These are phyloP conservation scores for Corchorus olitorius DNA, from an alignment of 345 rosid species.

Conservation along the genomic window DNA sequence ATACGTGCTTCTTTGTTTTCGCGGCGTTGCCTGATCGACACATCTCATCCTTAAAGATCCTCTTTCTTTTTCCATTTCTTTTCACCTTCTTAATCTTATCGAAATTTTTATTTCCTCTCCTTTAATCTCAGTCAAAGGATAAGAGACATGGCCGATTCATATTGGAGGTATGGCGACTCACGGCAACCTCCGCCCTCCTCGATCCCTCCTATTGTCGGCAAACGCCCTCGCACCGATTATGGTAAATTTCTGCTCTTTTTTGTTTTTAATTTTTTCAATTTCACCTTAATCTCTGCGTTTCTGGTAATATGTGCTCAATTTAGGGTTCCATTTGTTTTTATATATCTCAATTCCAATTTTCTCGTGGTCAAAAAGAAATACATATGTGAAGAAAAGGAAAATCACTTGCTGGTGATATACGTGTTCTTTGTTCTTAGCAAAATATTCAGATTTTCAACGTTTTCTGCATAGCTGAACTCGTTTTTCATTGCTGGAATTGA, in stretches of 20 bases:
- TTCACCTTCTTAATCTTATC: slow-evolving; percentile 1
- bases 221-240: slow-evolving; percentile 55
- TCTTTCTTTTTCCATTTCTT: not conserved
- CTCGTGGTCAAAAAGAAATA: not conserved
- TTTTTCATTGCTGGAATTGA: not conserved
- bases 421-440: not conserved
- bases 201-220: slow-evolving; percentile 35
- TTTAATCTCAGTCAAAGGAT: not conserved
- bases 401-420: not conserved
- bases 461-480: not conserved
- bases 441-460: not conserved
- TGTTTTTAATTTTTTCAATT: not conserved
- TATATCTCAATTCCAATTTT: not conserved
- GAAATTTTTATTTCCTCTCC: not conserved
- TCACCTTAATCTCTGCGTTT: not conserved
- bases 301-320: slow-evolving; percentile 4
- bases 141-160: slow-evolving; percentile 51
- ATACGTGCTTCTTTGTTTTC: no score
- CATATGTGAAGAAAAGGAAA: not conserved
- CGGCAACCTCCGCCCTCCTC: slow-evolving; percentile 41
- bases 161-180: slow-evolving; percentile 48
- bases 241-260: slow-evolving; percentile 26
- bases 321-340: not conserved
- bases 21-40: not conserved
- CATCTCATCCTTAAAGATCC: not conserved